Base-by-base conservation (phyloP, 495 filamentous ascomycete genomes). In the Aspergillus hancockii region DNA sequence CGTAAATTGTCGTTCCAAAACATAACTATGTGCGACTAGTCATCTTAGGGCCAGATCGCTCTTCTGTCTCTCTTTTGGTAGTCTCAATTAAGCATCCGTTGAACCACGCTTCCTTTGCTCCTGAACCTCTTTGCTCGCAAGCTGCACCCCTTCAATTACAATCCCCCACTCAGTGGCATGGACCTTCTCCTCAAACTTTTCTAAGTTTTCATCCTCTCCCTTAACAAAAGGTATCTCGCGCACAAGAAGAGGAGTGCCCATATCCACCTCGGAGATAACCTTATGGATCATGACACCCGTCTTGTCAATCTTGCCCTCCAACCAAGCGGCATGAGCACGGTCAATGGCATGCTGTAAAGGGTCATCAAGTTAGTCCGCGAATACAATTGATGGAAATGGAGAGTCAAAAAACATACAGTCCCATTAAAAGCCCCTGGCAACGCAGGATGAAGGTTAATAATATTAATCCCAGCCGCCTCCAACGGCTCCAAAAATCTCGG, bases 201-300 rank as follows among this genome's bases (percentile, higher is more conserved):
- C 79, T 38, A 92, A 52, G 41, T 79, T 82, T 62, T 92, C 90
- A 54, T 79, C 78, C 38, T 61, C 71, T 14, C 85, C 88, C 57
- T 85, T 81, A 49, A 73, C 76, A 62, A 92, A 87, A 54, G 83
- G 80, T 49, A 96, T 85, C 77, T 92, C 88, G 61, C 78, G 71
- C 12, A 88, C 82, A 54, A 93, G 70, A 61, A 96, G 85, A 6
- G 90, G 87, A 63, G 82, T 79, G 2, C 93, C 93, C 68, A 87
- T 83, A 73, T 96, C 93, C 41, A 96, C 91, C 64, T 93, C 86
- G 40, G 79, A 82, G 63, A 96, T 90, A 47, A 96, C 91, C 67
- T 91, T 86, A 73, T 96, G 92, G 3, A 95, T 85, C 92, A 98
- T 97, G n/a, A 94, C 87, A 1, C 92, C 92, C 1, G 92, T 97